These are phyloP conservation scores for Suillus alpinus DNA, from an alignment of 768 basidiomycete species.

Conservation along the genomic window DNA sequence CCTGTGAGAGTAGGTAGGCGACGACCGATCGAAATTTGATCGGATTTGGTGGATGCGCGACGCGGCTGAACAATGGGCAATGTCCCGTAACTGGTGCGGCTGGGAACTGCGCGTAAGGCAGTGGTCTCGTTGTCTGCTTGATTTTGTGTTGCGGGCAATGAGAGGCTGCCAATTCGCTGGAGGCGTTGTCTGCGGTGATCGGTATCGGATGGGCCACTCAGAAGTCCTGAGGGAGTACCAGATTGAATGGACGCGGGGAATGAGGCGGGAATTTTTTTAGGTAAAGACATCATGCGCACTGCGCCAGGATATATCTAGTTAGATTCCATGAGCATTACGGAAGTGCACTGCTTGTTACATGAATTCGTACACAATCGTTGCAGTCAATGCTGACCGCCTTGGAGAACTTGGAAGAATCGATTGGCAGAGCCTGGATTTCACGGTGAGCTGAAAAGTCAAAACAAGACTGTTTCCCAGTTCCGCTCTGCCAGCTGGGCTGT, in stretches of 20 bases:
- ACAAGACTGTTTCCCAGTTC: neutral
- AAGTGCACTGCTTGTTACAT: neutral
- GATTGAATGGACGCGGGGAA: slow-evolving; percentile 5
- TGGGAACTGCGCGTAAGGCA: slow-evolving; percentile 29
- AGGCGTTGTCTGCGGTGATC: slow-evolving; percentile 62
- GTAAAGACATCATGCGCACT: slow-evolving; percentile 15
- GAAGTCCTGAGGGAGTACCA: slow-evolving; percentile 30
- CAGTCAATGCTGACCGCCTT: too few relatives aligned
- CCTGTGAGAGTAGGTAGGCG: slow-evolving; percentile 36
- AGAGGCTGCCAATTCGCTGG: slow-evolving; percentile 45
- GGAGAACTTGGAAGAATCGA: neutral
- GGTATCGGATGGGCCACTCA: slow-evolving; percentile 52
- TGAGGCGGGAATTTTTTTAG: slow-evolving; percentile 16
- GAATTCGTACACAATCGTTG: neutral
- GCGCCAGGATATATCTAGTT: neutral
- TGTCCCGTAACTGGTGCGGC: slow-evolving; percentile 55
- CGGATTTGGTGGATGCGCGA: slow-evolving; percentile 24
- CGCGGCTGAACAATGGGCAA: slow-evolving; percentile 31
- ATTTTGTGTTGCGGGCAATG: neutral
- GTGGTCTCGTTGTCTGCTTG: slow-evolving; percentile 31
- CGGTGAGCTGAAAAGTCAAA: neutral
- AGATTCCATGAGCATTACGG: neutral
- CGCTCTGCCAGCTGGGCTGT: neutral
- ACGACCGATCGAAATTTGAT: slow-evolving; percentile 20
- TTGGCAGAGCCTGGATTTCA: neutral